phyloP scores from a whole-genome alignment of 371 early-diverging fungal genomes.

The Mortierella sp. region DNA sequence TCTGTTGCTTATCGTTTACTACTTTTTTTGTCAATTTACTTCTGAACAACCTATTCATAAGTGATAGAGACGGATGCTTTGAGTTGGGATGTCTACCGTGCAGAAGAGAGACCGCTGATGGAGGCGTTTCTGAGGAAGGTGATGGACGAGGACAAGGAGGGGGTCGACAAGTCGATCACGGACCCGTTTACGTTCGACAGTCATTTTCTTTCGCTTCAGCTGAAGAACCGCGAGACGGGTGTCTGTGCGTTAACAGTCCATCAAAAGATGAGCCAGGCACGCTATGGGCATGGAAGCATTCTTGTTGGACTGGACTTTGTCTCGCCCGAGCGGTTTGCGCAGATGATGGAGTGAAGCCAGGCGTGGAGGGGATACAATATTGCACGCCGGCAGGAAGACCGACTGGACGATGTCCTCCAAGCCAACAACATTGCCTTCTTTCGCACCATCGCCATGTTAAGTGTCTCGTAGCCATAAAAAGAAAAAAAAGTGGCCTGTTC shows the following conservation, averaged over 20 bases:
- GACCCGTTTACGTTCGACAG: slow-evolving; percentile 78
- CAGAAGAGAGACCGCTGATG: slow-evolving; percentile 58
- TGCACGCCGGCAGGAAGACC: too few species aligned
- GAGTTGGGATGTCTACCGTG: slow-evolving; percentile 80
- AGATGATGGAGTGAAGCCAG: background rate
- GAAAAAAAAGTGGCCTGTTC: background rate
- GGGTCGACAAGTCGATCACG: slow-evolving; percentile 17
- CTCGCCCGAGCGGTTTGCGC: slow-evolving; percentile 67
- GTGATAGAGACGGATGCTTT: slow-evolving; percentile 60
- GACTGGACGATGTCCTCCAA: background rate
- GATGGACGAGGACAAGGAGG: slow-evolving; percentile 20
- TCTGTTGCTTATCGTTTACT: background rate
- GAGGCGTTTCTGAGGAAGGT: slow-evolving; percentile 61
- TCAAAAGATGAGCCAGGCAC: slow-evolving; percentile 80
- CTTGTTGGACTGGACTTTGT: slow-evolving; percentile 81
- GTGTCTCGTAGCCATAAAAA: background rate
- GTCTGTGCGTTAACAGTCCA: slow-evolving; percentile 66
- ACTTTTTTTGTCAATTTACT: too few species aligned
- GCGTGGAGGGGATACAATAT: background rate
- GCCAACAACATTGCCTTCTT: slow-evolving; percentile 15
- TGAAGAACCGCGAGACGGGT: slow-evolving; percentile 58
- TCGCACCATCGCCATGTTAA: background rate
- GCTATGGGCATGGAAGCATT: slow-evolving; percentile 71
- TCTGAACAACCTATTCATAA: too few species aligned
- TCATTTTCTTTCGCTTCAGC: slow-evolving; percentile 64